Evolutionary conservation across 2,329 filamentous ascomycete species (phyloP).

Genomic region (Talaromyces islandicus): DNA sequence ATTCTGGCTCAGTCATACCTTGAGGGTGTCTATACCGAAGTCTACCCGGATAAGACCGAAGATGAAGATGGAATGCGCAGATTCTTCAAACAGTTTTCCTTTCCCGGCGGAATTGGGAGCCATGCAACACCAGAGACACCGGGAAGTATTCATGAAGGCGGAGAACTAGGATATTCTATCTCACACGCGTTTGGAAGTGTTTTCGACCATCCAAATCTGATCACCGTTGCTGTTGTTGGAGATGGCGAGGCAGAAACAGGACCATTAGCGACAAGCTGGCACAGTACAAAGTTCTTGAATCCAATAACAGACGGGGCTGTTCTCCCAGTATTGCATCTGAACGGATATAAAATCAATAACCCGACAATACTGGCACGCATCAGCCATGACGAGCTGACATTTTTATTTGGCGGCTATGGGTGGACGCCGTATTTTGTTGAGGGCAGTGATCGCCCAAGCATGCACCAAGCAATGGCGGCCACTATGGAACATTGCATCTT

Average conservation of each 20-base stretch:
- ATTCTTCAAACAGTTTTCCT: constrained; percentile 80
- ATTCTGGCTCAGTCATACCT: constrained; percentile 71
- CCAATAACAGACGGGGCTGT: constrained; percentile 73
- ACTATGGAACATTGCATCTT: constrained; percentile 67
- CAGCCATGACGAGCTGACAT: constrained; percentile 64
- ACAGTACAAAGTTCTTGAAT: constrained; percentile 77
- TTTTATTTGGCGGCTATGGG: constrained; percentile 67
- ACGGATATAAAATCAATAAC: constrained; percentile 83
- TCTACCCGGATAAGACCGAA: constrained; percentile 68
- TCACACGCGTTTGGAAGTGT: constrained; percentile 74
- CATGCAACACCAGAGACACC: constrained; percentile 76
- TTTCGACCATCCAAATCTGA: constrained; percentile 68
- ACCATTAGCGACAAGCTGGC: constrained; percentile 72
- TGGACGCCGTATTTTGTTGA: constrained; percentile 78
- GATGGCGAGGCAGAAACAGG: constrained; percentile 79
- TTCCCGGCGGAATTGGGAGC: constrained; percentile 71
- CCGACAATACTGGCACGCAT: constrained; percentile 69
- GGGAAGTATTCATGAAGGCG: constrained; percentile 70
- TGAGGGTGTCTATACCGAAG: constrained; percentile 70
- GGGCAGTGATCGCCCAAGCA: constrained; percentile 64
- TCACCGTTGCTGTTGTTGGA: constrained; percentile 71
- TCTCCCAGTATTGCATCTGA: constrained; percentile 69
- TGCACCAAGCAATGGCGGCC: constrained; percentile 77
- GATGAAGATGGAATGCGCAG: constrained; percentile 62
- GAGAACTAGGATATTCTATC: constrained; percentile 74